A percentile compares a stretch with the other conserved stretches of the same genome.
Conservation (phyloP, 1,284 basidiomycete genomes). For the Taiwanofungus camphoratus region DNA sequence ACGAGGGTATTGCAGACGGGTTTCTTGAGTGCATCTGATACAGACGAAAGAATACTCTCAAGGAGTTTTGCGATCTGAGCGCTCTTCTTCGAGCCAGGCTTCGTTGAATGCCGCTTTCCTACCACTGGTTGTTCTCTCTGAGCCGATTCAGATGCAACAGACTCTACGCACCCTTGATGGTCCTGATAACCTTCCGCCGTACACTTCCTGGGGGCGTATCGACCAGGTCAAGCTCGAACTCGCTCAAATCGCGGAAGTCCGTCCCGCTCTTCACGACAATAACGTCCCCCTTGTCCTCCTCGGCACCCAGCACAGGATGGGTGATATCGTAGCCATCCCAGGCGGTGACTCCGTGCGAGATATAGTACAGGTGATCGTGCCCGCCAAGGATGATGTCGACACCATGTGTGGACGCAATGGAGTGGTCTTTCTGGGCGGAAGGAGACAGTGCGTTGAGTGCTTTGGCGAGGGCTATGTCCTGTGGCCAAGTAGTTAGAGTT, state of each 20-base stretch:
- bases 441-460: conserved; percentile 58
- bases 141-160: background rate
- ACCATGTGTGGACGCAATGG: conserved; percentile 59
- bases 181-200: conserved; percentile 61
- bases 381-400: conserved; percentile 85
- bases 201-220: conserved; percentile 58
- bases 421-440: conserved; percentile 38
- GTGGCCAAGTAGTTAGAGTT: conserved; percentile 2
- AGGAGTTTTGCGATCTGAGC: conserved; percentile 56
- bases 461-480: conserved; percentile 69
- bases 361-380: conserved; percentile 87
- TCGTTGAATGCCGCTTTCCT: conserved; percentile 64
- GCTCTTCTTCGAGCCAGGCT: conserved; percentile 57
- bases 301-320: conserved; percentile 59
- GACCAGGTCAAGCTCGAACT: conserved; percentile 61
- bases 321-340: conserved; percentile 71
- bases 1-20: conserved; percentile 70
- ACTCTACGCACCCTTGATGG: conserved; percentile 54
- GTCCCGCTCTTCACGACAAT: conserved; percentile 84
- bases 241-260: conserved; percentile 86
- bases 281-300: conserved; percentile 69
- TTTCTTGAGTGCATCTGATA: conserved; percentile 64
- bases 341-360: conserved; percentile 65
- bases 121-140: background rate
- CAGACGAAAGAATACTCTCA: conserved; percentile 62